phyloP scores from a whole-genome alignment of 306 rosid genomes.

The Begonia masoniana region DNA sequence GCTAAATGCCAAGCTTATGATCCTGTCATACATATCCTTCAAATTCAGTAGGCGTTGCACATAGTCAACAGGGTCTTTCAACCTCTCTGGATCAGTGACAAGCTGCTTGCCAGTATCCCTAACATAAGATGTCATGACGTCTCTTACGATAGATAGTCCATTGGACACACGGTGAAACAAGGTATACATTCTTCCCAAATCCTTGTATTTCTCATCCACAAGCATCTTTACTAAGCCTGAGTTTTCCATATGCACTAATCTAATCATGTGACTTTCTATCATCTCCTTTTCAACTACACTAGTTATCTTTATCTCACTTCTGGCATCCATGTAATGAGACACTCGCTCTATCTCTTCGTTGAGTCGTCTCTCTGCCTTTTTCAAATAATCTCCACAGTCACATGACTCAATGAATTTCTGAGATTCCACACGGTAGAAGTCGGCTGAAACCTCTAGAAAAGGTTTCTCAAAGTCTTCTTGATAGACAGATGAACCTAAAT shows the following conservation, averaged over 20 bases:
- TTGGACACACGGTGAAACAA: slow-evolving; percentile 50
- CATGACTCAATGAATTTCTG: slow-evolving; percentile 64
- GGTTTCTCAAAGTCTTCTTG: slow-evolving; percentile 56
- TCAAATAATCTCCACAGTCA: slow-evolving; percentile 70
- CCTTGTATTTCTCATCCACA: slow-evolving; percentile 61
- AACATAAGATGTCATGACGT: slow-evolving; percentile 68
- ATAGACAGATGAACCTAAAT: slow-evolving; percentile 64
- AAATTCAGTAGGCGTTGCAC: slow-evolving; percentile 70
- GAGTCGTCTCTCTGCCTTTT: slow-evolving; percentile 62
- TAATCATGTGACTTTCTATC: slow-evolving; percentile 72
- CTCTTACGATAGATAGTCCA: slow-evolving; percentile 50
- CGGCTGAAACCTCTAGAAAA: slow-evolving; percentile 60
- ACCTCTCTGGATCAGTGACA: slow-evolving; percentile 72
- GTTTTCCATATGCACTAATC: slow-evolving; percentile 69
- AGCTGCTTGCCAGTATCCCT: slow-evolving; percentile 65
- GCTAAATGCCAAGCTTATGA: slow-evolving; percentile 52
- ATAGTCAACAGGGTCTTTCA: slow-evolving; percentile 76
- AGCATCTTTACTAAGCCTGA: slow-evolving; percentile 80
- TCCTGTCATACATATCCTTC: slow-evolving; percentile 70
- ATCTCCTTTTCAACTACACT: slow-evolving; percentile 72
- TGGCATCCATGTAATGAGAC: slow-evolving; percentile 72
- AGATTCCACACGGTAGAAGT: slow-evolving; percentile 59
- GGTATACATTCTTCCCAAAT: slow-evolving; percentile 66
- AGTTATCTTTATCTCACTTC: slow-evolving; percentile 56
- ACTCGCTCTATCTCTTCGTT: slow-evolving; percentile 89